phyloP scores from a whole-genome alignment of 176 grass and related monocot genomes.

The Raddia guianensis region DNA sequence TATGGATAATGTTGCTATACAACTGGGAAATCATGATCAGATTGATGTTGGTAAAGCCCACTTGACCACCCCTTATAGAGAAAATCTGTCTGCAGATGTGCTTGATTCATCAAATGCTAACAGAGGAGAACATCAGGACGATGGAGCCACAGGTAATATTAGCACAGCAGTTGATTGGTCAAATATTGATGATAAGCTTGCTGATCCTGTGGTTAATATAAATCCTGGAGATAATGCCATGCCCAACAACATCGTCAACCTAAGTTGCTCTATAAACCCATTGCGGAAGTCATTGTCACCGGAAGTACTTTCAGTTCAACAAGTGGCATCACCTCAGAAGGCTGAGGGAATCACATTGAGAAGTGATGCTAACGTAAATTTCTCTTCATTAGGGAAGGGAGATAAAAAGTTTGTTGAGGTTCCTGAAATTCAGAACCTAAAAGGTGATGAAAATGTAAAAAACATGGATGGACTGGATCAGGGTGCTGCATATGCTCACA shows the following conservation, averaged over 20 bases:
- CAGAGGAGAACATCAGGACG: constrained; percentile 5
- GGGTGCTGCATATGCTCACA: constrained; percentile 38
- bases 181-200: constrained; percentile 10
- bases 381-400: constrained; percentile 4
- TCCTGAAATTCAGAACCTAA: constrained; percentile 20
- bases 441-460: constrained; percentile 22
- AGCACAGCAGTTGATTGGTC: neutral
- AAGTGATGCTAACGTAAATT: constrained; percentile 14
- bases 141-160: constrained; percentile 4
- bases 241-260: neutral
- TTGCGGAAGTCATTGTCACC: constrained; percentile 40
- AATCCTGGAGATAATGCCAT: constrained; percentile 1
- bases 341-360: constrained; percentile 25
- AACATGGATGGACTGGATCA: constrained; percentile 17
- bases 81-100: neutral
- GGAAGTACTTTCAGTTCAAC: constrained; percentile 26
- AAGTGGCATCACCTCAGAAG: constrained; percentile 5
- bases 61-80: constrained; percentile 34
- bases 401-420: constrained; percentile 17
- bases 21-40: neutral
- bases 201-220: neutral
- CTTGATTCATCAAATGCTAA: constrained; percentile 4
- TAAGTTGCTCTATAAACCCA: constrained; percentile 45
- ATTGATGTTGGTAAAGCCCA: neutral
- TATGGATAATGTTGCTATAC: constrained; percentile 17